phyloP scores from a whole-genome alignment of 2,329 filamentous ascomycete genomes.

The Harringtonia aguacate region DNA sequence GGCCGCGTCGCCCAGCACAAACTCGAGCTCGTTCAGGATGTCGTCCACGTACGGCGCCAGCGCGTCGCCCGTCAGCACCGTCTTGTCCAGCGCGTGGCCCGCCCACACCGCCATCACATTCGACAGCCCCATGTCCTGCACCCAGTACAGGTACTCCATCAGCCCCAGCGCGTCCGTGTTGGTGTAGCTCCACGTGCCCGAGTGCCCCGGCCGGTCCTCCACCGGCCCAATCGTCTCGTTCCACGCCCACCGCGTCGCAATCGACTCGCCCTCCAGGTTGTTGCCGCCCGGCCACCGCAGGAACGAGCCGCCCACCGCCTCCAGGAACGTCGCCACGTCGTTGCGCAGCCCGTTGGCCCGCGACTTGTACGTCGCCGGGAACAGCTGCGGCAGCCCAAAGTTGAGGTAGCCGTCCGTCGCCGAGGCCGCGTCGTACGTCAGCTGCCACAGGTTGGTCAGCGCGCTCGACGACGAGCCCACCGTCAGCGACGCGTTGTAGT shows the following conservation, averaged over 20 bases:
- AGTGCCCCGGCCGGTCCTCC: slow-evolving; percentile 41
- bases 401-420: slow-evolving; percentile 28
- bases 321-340: slow-evolving; percentile 43
- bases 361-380: slow-evolving; percentile 49
- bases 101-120: slow-evolving; percentile 41
- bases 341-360: slow-evolving; percentile 45
- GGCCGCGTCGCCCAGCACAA: slow-evolving; percentile 39
- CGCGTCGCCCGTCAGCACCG: slow-evolving; percentile 37
- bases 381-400: slow-evolving; percentile 48
- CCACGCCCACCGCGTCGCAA: slow-evolving; percentile 37
- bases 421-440: background rate
- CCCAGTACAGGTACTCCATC: slow-evolving; percentile 51
- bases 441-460: background rate
- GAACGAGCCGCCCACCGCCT: slow-evolving; percentile 42
- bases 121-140: slow-evolving; percentile 46
- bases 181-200: slow-evolving; percentile 47
- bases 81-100: slow-evolving; percentile 44
- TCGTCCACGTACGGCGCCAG: slow-evolving; percentile 46
- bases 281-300: slow-evolving; percentile 57
- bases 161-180: slow-evolving; percentile 53
- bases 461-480: background rate
- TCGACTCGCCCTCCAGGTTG: slow-evolving; percentile 40
- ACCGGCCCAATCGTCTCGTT: slow-evolving; percentile 44
- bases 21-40: slow-evolving; percentile 53
- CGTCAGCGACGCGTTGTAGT: background rate